phyloP scores from a whole-genome alignment of 2,329 filamentous ascomycete species.

The Grosmannia serpens region DNA sequence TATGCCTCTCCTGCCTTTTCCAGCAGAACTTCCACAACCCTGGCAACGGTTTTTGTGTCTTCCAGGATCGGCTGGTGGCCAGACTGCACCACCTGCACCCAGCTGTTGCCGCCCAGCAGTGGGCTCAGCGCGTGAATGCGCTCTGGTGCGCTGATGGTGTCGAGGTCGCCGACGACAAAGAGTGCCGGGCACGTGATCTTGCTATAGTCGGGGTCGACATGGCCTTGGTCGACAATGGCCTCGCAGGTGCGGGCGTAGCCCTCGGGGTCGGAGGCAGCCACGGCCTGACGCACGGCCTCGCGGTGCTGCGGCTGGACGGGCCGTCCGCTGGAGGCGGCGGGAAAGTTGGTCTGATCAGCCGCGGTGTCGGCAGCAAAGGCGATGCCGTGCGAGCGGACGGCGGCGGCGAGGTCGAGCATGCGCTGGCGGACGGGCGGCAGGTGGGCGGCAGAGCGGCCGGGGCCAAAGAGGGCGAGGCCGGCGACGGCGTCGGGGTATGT shows the following conservation, averaged over 20 bases:
- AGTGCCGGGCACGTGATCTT: slow-evolving; percentile 18
- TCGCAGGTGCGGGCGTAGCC: slow-evolving; percentile 22
- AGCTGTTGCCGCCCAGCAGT: slow-evolving; percentile 19
- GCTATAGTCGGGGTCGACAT: slow-evolving; percentile 21
- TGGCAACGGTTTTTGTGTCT: slow-evolving; percentile 2
- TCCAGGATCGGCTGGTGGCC: slow-evolving; percentile 12
- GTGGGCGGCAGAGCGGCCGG: slow-evolving; percentile 19
- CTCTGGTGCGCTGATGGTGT: slow-evolving; percentile 19
- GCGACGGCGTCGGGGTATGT: slow-evolving; percentile 15
- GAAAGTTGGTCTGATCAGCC: slow-evolving; percentile 19
- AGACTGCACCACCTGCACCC: slow-evolving; percentile 6
- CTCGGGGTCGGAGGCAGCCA: slow-evolving; percentile 19
- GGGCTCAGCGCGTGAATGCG: slow-evolving; percentile 16
- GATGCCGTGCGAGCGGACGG: slow-evolving; percentile 18
- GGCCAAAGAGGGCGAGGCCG: slow-evolving; percentile 20
- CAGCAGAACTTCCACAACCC: slow-evolving; percentile 1
- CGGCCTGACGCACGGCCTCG: slow-evolving; percentile 17
- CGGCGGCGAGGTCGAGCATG: slow-evolving; percentile 18
- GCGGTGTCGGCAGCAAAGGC: slow-evolving; percentile 15
- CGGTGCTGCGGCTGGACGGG: slow-evolving; percentile 4
- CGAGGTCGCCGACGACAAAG: slow-evolving; percentile 20
- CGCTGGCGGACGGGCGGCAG: slow-evolving; percentile 19
- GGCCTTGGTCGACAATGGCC: slow-evolving; percentile 16
- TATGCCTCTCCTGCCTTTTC: not conserved
- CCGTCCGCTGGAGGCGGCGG: slow-evolving; percentile 13